A percentile compares a stretch with the other conserved stretches of the same genome.
These are phyloP conservation scores for Trametes sp. DNA, from an alignment of 1,284 basidiomycete species.

Conservation along the genomic window DNA sequence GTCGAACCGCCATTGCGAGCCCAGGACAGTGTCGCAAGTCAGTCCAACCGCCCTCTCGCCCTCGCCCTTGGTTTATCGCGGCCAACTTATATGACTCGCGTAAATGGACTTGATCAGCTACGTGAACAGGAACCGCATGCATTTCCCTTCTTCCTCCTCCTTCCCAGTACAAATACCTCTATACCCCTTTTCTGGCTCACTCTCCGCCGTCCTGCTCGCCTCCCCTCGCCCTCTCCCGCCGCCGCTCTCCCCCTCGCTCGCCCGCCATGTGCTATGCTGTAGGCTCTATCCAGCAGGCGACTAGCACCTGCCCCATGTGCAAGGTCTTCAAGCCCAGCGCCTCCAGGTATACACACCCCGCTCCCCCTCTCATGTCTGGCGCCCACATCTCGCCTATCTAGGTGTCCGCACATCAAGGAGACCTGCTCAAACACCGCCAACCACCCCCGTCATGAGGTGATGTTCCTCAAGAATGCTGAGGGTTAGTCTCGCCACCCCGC, in stretches of 20 bases:
- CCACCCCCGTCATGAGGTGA: conserved; percentile 78
- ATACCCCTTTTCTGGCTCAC: conserved; percentile 49
- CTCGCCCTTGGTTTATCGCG: conserved; percentile 38
- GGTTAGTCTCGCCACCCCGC: conserved; percentile 54
- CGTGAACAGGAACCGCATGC: conserved; percentile 56
- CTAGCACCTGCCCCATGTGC: conserved; percentile 80
- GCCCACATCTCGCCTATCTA: conserved; percentile 42
- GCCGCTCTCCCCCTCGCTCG: conserved; percentile 32
- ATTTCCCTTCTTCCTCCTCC: conserved; percentile 50
- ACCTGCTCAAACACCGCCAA: conserved; percentile 73
- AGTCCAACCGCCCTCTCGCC: conserved; percentile 31
- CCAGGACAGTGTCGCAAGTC: conserved; percentile 31
- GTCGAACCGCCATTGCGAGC: conserved; percentile 38
- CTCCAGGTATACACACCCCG: conserved; percentile 52
- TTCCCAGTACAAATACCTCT: conserved; percentile 55
- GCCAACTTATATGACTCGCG: conserved; percentile 41
- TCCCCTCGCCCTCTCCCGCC: conserved; percentile 37
- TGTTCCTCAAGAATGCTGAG: conserved; percentile 83
- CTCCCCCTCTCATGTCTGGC: conserved; percentile 25
- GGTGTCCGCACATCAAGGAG: conserved; percentile 77
- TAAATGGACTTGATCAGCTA: conserved; percentile 54
- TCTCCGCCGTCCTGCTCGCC: conserved; percentile 38
- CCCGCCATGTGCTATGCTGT: conserved; percentile 73
- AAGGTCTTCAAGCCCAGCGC: conserved; percentile 72
- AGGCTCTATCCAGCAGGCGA: conserved; percentile 70